Conservation (phyloP, 2,329 filamentous ascomycete species). For the Biscogniauxia sp. region DNA sequence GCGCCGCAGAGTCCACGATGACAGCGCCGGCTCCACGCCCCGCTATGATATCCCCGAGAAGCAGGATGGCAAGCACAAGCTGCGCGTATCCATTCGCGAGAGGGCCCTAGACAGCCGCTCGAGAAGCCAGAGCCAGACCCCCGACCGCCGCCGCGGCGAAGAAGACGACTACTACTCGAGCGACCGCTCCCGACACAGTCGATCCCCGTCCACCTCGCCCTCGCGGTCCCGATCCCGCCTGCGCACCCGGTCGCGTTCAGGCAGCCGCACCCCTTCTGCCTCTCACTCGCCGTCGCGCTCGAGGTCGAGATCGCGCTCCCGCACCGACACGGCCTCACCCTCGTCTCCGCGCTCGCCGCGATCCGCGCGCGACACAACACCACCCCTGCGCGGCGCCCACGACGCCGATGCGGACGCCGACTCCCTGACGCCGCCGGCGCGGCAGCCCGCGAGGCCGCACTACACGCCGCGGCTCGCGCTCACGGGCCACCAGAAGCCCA, state of each 20-base stretch:
- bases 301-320: conserved; percentile 17
- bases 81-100: conserved; percentile 32
- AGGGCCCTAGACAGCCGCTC: conserved; percentile 24
- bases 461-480: conserved; percentile 71
- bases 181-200: conserved; percentile 28
- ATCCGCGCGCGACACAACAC: conserved; percentile 18
- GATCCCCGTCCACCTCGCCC: conserved; percentile 24
- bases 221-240: conserved; percentile 18
- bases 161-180: conserved; percentile 29
- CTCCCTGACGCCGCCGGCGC: conserved; percentile 30
- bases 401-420: conserved; percentile 10
- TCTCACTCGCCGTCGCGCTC: conserved; percentile 8
- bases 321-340: conserved; percentile 17
- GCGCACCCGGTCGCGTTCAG: conserved; percentile 10
- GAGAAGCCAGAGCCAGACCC: conserved; percentile 21
- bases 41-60: conserved; percentile 48
- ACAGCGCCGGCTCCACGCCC: conserved; percentile 39
- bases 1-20: conserved; percentile 40
- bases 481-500: conserved; percentile 72
- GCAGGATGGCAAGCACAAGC: conserved; percentile 13
- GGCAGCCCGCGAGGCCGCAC: conserved; percentile 57
- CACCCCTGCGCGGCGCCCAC: conserved; percentile 15
- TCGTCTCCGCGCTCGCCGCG: conserved; percentile 20
- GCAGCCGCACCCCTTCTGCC: conserved; percentile 11
- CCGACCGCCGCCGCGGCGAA: conserved; percentile 21